Evolutionary conservation across 73 alveolate genomes (phyloP).

Genomic region (Tetrahymena thermophila): DNA sequence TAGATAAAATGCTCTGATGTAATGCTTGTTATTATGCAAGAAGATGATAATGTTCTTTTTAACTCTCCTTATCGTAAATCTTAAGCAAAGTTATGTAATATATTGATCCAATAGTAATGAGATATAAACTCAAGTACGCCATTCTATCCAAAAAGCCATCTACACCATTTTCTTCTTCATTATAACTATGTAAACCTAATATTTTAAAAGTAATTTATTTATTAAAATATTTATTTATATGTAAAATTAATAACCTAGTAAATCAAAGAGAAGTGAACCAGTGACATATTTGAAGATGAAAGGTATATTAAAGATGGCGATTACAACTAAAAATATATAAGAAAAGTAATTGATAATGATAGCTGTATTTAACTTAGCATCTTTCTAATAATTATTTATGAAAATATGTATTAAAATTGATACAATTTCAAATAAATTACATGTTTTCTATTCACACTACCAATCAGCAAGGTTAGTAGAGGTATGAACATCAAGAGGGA

Average conservation of each 20-base stretch:
- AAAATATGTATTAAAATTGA: background rate
- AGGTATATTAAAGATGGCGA: background rate
- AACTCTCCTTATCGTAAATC: background rate
- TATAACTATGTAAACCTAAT: background rate
- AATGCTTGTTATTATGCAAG: background rate
- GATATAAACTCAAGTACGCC: background rate
- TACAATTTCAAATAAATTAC: background rate
- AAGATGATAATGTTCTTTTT: background rate
- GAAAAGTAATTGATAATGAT: background rate
- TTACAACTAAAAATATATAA: background rate
- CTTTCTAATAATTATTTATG: background rate
- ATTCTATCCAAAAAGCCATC: background rate
- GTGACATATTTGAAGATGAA: background rate
- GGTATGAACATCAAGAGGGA: background rate
- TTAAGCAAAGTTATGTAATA: background rate
- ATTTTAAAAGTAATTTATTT: background rate
- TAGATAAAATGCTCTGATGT: background rate
- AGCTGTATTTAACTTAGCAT: background rate
- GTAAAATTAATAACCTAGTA: background rate
- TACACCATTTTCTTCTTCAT: background rate
- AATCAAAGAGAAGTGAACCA: background rate
- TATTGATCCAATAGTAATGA: background rate
- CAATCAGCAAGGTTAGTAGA: background rate
- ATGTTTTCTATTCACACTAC: background rate
- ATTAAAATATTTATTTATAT: background rate